phyloP scores from a whole-genome alignment of 495 filamentous ascomycete genomes.

The Staphylotrichum tortipilum region DNA sequence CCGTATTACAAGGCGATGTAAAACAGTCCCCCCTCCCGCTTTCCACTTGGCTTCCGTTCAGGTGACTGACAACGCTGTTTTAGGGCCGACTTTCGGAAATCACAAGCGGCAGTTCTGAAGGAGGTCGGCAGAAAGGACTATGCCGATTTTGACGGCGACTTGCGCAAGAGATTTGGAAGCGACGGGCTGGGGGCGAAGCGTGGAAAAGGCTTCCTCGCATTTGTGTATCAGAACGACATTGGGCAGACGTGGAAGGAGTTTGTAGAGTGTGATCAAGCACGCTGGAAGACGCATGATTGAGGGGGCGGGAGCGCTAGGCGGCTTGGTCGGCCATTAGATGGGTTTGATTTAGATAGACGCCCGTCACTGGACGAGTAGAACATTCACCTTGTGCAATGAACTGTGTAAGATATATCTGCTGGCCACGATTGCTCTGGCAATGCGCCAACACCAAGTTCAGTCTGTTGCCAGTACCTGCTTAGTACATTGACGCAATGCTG shows the following conservation, averaged over 20 bases:
- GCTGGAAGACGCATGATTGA: no score
- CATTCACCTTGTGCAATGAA: no score
- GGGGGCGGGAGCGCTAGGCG: no score
- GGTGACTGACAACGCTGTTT: background rate
- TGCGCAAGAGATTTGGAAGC: background rate
- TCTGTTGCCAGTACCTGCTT: no score
- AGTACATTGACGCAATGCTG: no score
- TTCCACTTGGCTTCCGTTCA: background rate
- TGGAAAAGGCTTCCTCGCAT: constrained; percentile 1
- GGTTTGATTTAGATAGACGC: no score
- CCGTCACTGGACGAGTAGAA: no score
- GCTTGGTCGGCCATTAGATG: no score
- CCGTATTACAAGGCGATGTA: constrained; percentile 41
- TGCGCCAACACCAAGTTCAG: no score
- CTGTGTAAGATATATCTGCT: no score
- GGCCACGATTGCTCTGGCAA: no score
- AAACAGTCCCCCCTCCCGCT: background rate
- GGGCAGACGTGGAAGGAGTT: constrained; percentile 4
- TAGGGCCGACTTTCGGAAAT: constrained; percentile 2
- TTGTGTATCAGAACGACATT: constrained; percentile 1
- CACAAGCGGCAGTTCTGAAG: background rate
- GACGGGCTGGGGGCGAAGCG: constrained; percentile 4
- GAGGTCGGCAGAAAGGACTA: constrained; percentile 2
- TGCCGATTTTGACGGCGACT: constrained; percentile 1
- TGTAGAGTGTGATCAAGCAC: background rate